Evolutionary conservation across 345 rosid genomes (phyloP).

Genomic region (Eucalyptus cladocalyx): DNA sequence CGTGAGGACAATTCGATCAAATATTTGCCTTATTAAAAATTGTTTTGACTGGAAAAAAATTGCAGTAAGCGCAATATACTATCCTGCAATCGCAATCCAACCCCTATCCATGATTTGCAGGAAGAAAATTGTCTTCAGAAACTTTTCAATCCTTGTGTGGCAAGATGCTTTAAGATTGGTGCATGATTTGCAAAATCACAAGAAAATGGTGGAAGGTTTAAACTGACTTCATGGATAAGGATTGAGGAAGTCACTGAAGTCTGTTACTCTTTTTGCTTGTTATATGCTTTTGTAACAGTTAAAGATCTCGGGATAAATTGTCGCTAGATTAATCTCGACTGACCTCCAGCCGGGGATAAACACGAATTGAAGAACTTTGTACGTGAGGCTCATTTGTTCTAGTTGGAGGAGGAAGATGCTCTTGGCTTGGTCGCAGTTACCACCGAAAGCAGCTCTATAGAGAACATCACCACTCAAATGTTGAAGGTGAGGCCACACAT

Average conservation of each 20-base stretch:
- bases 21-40: neutral
- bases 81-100: neutral
- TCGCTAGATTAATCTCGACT: neutral
- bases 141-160: neutral
- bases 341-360: neutral
- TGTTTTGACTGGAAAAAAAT: neutral
- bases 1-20: rapidly evolving
- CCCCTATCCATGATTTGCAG: neutral
- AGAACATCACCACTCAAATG: neutral
- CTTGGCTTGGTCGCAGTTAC: neutral
- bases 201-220: neutral
- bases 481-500: neutral
- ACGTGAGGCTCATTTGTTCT: neutral
- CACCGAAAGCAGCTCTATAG: neutral
- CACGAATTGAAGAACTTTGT: neutral
- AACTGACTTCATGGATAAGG: neutral
- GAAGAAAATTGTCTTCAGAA: neutral
- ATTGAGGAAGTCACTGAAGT: neutral
- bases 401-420: neutral
- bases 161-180: neutral
- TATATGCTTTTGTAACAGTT: neutral
- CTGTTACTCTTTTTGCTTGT: neutral
- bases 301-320: neutral
- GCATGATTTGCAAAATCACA: neutral
- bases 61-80: neutral